A percentile compares a stretch with the other conserved stretches of the same genome.
Conservation (phyloP, 768 basidiomycete species). For the Suillus bovinus region DNA sequence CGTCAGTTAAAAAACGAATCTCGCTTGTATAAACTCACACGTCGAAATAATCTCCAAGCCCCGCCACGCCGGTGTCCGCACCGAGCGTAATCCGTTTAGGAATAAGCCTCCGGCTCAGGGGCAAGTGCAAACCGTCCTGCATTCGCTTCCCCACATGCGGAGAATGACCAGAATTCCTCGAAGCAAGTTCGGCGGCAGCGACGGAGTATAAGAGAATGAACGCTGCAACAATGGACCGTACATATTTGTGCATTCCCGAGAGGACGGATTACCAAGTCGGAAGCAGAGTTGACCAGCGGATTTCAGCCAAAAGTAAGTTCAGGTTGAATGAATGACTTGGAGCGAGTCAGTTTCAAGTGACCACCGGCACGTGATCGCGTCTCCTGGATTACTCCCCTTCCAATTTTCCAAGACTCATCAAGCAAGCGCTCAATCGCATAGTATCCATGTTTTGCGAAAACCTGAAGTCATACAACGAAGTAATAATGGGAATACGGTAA, state of each 20-base stretch:
- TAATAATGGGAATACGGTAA: neutral
- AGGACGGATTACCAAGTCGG: neutral
- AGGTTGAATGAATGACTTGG: neutral
- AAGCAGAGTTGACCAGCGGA: neutral
- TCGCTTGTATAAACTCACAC: constrained; percentile 43
- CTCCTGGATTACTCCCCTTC: neutral
- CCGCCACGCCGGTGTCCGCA: constrained; percentile 38
- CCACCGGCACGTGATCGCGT: neutral
- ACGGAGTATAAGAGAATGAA: neutral
- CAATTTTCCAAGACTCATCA: neutral
- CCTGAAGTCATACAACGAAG: neutral
- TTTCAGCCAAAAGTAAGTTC: neutral
- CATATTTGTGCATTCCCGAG: neutral
- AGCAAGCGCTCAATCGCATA: neutral
- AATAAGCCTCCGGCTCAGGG: constrained; percentile 16
- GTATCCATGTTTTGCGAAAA: neutral
- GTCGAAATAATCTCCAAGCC: constrained; percentile 63
- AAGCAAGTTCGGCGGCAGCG: neutral
- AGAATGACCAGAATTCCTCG: neutral
- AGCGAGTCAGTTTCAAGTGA: neutral
- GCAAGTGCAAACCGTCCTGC: constrained; percentile 26
- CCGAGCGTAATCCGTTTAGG: constrained; percentile 12
- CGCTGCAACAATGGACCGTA: neutral
- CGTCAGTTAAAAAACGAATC: neutral
- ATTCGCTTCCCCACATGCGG: constrained; percentile 6